Evolutionary conservation across 2,329 filamentous ascomycete genomes (phyloP).

Genomic region (Xylaria sp.): DNA sequence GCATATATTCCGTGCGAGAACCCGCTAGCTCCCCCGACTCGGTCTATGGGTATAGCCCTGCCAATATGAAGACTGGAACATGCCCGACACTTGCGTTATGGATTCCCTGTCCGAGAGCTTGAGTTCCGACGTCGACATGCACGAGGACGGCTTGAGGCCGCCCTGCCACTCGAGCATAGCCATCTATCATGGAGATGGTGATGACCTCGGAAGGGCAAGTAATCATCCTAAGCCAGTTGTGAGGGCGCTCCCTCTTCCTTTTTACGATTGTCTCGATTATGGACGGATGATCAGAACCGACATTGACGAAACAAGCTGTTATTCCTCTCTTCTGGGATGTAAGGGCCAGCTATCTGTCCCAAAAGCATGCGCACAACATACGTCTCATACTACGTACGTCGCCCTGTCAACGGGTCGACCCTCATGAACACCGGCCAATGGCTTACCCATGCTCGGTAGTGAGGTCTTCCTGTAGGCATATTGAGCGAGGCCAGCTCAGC

Average conservation of each 20-base stretch:
- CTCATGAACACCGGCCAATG: too few species aligned
- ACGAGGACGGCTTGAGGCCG: conserved; percentile 77
- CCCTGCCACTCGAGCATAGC: conserved; percentile 73
- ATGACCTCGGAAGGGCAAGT: conserved; percentile 75
- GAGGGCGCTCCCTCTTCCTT: conserved; percentile 72
- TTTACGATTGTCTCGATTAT: conserved; percentile 78
- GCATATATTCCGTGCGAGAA: conserved; percentile 78
- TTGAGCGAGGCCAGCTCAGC: too few species aligned
- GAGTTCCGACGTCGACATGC: conserved; percentile 81
- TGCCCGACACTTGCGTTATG: conserved; percentile 78
- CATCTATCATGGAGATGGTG: conserved; percentile 80
- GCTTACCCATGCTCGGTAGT: too few species aligned
- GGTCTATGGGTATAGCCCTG: conserved; percentile 77
- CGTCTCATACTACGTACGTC: too few species aligned
- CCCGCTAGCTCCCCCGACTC: conserved; percentile 77
- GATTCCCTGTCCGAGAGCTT: conserved; percentile 76
- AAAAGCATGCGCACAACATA: too few species aligned
- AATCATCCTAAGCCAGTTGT: conserved; percentile 71
- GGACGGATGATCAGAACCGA: conserved; percentile 54
- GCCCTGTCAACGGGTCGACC: too few species aligned
- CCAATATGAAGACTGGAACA: conserved; percentile 77
- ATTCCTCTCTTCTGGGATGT: conserved; percentile 56
- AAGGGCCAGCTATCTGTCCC: background rate
- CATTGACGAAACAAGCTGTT: conserved; percentile 67
- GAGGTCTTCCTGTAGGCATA: too few species aligned